A percentile compares a stretch with the other conserved stretches of the same genome.
Conservation (phyloP, 257 asterid genomes). For the Solanum phureja region DNA sequence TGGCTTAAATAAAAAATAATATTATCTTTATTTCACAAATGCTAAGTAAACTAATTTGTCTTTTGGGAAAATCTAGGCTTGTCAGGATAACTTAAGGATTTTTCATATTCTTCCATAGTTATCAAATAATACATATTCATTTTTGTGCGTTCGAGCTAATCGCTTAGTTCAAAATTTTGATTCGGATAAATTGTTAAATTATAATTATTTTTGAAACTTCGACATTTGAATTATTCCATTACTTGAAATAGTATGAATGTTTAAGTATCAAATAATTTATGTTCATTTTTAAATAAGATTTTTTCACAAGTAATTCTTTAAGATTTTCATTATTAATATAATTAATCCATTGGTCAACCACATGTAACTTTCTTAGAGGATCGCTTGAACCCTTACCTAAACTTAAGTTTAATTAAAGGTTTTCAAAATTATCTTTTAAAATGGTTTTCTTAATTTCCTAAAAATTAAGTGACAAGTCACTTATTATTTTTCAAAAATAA, state of each 20-base stretch:
- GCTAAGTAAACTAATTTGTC: background rate
- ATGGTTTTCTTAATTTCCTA: background rate
- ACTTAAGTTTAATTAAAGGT: background rate
- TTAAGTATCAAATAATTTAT: background rate
- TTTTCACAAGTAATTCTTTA: background rate
- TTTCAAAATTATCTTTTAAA: background rate
- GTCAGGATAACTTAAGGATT: background rate
- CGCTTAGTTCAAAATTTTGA: background rate
- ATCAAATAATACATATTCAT: background rate
- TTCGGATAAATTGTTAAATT: background rate
- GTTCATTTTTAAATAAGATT: background rate
- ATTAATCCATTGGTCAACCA: background rate
- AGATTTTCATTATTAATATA: background rate
- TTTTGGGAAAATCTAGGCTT: background rate
- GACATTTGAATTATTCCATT: background rate
- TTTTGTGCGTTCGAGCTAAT: background rate
- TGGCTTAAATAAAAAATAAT: background rate
- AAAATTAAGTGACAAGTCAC: background rate
- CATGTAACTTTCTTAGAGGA: background rate
- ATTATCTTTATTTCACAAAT: background rate
- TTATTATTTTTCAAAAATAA: no score
- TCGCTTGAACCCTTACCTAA: background rate
- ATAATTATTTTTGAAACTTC: background rate
- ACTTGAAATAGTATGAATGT: background rate
- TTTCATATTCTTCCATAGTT: background rate